Conservation (phyloP, 2,329 filamentous ascomycete species). For the Kalmusia sp. region DNA sequence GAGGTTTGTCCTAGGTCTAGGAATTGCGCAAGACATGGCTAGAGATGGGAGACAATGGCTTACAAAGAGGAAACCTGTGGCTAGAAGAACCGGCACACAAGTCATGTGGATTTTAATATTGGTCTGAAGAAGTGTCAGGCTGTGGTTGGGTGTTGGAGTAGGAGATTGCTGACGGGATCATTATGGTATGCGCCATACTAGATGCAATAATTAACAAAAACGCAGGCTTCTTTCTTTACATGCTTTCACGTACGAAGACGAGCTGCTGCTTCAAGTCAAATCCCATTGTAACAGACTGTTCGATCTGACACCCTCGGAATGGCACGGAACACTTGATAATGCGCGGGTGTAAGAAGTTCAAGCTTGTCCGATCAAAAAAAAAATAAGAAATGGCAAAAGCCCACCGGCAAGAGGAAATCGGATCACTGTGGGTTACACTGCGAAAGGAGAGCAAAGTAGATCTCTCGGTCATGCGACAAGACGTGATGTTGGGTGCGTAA, state of each 20-base stretch:
- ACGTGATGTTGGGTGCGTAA: not conserved
- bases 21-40: too few relatives aligned
- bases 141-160: conserved; percentile 7
- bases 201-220: not conserved
- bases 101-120: conserved; percentile 81
- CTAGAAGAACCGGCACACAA: conserved; percentile 77
- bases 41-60: too few relatives aligned
- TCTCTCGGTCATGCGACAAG: not conserved
- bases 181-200: conserved; percentile 87
- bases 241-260: conserved; percentile 31
- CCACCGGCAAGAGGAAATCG: not conserved
- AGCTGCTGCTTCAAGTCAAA: conserved; percentile 45
- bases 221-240: not conserved
- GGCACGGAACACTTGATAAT: too few relatives aligned
- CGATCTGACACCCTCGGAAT: too few relatives aligned
- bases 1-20: too few relatives aligned
- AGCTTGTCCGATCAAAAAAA: too few relatives aligned
- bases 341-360: too few relatives aligned
- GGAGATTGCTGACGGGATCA: conserved; percentile 60
- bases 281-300: not conserved
- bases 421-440: not conserved
- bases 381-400: too few relatives aligned
- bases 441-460: not conserved
- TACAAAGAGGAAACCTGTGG: conserved; percentile 75
- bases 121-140: conserved; percentile 52